Base-by-base conservation (phyloP, 1,284 basidiomycete species). In the Malassezia globosa region DNA sequence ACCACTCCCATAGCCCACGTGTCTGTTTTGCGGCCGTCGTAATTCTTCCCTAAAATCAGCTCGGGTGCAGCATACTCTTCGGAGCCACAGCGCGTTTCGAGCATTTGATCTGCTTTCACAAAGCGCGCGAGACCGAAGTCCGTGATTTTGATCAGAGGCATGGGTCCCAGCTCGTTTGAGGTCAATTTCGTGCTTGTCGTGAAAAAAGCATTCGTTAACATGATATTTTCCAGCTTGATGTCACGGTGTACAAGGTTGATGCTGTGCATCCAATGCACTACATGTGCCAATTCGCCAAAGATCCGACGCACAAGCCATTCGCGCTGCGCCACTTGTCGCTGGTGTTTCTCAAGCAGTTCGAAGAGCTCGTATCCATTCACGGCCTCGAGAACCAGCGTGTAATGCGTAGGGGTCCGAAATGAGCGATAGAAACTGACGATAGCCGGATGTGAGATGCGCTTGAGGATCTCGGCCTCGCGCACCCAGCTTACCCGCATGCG, bases 11-110 rank as follows among this genome's bases (percentile, higher is more conserved):
- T 81, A 2, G 86, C 85, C 87, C 87, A 94, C 0, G 83, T 81
- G 67, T 94, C 88, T 43, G 86, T 90, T 67, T 83, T 78, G 7
- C 85, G 78, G 0, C 85, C 86, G 72, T 94, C 87, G 72, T 94
- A 92, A 38, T 76, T 68, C 48, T 77, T 77, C 18, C 79, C 80
- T 71, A 84, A 82, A 53, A 92, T 83, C 37, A 94, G 80, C 68
- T 94, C 87, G 0, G 87, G 88, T 6, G 87, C 87, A 1, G 87
- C 87, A 69, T 90, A 92, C 7, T 84, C 84, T 69, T 94, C 88
- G 21, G 82, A 85, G 3, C 88, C 88, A 69, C 88, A 94, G 1
- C 87, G 80, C 1, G 87, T 92, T 14, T 79, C 78, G n/a, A 92
- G 76, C 22, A 82, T 72, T 0, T 86, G 85, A 5, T 77, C 74